Base-by-base conservation (phyloP, 345 rosid species). In the Populus deltoides region DNA sequence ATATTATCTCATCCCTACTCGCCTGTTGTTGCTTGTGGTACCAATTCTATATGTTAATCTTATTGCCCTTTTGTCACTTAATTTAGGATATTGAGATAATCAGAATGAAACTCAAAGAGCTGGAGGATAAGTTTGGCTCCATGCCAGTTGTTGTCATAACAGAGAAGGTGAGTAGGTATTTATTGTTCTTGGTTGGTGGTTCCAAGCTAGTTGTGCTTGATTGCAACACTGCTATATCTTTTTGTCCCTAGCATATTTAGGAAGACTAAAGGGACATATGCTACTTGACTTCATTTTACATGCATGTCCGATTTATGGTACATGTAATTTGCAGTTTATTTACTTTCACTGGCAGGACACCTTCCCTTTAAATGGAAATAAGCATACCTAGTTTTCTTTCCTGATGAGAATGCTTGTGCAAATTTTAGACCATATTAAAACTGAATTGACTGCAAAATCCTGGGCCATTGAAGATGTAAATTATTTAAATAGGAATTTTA, bases 101-200 rank as follows among this genome's bases (percentile, higher is more conserved):
- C 33, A 86, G 43, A 75, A 62, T 33, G 85, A 85, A 81, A 81
- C 88, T 92, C 9, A 66, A 76, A 62, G 85, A 85, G 59, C 82
- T 94, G 41, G 92, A 89, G 83, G 72, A 76, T 43, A 87, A 77
- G 76, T 87, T 77, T 74, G 77, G 76, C 72, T 78, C 75, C 68
- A 86, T 78, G 83, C 98, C 96, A 65, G 80, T 89, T 41, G 84
- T 88, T 75, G 86, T 90, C 72, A 78, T 89, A 33, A 92, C 97
- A 2, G 97, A 92, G 86, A 92, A 94, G 92, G 97, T 91, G 71
- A 82, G 86, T 63, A 33, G 6, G 57, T 33, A 20, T 43, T 31
- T 57, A 31, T 15, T 31, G 12, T 41, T 12, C 20, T 4, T 47
- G 12, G 18, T 4, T 47, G 53, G 12, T 47, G 5, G 20, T 47